These are phyloP conservation scores for Cymbidium sinense DNA, from an alignment of 106 monocot genomes.

Conservation along the genomic window DNA sequence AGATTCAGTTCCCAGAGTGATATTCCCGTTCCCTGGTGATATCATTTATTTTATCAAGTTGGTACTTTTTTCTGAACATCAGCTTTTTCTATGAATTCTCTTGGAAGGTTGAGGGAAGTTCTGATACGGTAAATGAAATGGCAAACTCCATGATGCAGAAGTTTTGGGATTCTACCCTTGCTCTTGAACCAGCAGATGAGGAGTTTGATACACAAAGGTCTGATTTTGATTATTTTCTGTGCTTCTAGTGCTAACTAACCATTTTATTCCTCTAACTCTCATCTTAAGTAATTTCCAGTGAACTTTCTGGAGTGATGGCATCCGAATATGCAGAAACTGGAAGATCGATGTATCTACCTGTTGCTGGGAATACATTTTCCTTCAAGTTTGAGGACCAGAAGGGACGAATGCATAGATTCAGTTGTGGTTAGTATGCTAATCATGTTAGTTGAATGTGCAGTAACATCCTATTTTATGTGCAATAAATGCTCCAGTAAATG, in stretches of 20 bases:
- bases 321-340: conserved; percentile 59
- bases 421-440: conserved; percentile 42
- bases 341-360: conserved; percentile 53
- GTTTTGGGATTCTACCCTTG: conserved; percentile 96
- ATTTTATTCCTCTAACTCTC: background rate
- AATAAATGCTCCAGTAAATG: background rate
- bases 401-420: conserved; percentile 78
- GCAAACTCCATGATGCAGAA: conserved; percentile 89
- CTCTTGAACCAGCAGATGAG: conserved; percentile 78
- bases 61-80: background rate
- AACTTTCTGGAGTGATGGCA: conserved; percentile 59
- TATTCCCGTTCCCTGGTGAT: background rate
- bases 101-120: conserved; percentile 67
- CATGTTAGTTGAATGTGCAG: background rate
- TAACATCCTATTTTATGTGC: background rate
- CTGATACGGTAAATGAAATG: conserved; percentile 55
- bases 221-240: background rate
- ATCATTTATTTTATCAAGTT: background rate
- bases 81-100: background rate
- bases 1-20: background rate
- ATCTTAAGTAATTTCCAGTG: conserved; percentile 38
- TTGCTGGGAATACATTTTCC: conserved; percentile 63
- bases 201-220: conserved; percentile 78
- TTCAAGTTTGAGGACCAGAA: conserved; percentile 76
- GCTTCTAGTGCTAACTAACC: background rate